These are phyloP conservation scores for Candida lessepsii DNA, from an alignment of 805 yeast species.

Conservation along the genomic window DNA sequence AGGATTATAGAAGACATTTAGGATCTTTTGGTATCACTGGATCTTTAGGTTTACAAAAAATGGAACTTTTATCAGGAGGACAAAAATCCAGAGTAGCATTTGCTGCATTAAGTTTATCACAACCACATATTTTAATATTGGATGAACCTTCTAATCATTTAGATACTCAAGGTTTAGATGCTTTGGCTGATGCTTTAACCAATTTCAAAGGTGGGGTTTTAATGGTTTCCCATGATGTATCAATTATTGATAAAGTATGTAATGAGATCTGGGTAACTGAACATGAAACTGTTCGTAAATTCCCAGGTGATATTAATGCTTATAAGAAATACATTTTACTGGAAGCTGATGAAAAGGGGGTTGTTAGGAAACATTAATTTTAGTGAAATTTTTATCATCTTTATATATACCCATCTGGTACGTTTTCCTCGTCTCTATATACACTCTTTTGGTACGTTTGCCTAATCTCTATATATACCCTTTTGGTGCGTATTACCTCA, in stretches of 20 bases:
- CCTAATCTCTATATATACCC: too few relatives aligned
- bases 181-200: constrained; percentile 83
- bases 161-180: constrained; percentile 98
- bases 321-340: constrained; percentile 85
- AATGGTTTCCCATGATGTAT: constrained; percentile 97
- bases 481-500: too few relatives aligned
- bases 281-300: constrained; percentile 71
- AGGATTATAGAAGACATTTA: constrained; percentile 93
- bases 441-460: too few relatives aligned
- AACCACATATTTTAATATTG: constrained; percentile 86
- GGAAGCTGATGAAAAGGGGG: constrained; percentile 81
- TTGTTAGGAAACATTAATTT: constrained; percentile 76
- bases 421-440: too few relatives aligned
- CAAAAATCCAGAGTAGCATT: constrained; percentile 98
- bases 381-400: neutral
- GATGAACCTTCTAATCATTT: constrained; percentile 99
- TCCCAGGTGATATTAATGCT: constrained; percentile 79
- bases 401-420: too few relatives aligned
- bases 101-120: constrained; percentile 86
- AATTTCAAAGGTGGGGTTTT: constrained; percentile 92
- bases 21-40: constrained; percentile 98
- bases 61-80: constrained; percentile 92
- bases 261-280: constrained; percentile 96
- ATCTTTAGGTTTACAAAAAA: constrained; percentile 84
- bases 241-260: constrained; percentile 84